phyloP scores from a whole-genome alignment of 108 stramenopile genomes.

The Cyclotella choctawhatcheeana region DNA sequence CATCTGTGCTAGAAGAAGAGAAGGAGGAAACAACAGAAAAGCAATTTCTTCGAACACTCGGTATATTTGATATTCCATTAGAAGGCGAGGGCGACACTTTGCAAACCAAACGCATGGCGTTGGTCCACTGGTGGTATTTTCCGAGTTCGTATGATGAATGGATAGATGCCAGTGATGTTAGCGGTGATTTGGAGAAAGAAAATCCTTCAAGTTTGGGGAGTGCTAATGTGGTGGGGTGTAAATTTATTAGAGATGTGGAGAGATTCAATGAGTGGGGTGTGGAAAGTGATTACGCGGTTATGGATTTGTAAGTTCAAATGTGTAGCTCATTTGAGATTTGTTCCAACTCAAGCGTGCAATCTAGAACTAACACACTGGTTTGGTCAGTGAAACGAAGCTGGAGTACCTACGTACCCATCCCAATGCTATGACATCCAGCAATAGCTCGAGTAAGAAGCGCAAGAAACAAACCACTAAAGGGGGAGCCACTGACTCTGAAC shows the following conservation, averaged over 20 bases:
- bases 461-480: background rate
- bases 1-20: conserved; percentile 32
- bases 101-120: conserved; percentile 2
- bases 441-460: conserved; percentile 12
- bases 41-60: conserved; percentile 38
- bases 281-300: conserved; percentile 50
- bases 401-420: conserved; percentile 11
- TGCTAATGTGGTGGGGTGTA: conserved; percentile 46
- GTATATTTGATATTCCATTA: conserved; percentile 29
- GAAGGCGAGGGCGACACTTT: conserved; percentile 15
- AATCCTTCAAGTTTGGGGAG: conserved; percentile 18
- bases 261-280: conserved; percentile 56
- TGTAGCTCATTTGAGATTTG: no score
- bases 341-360: no score
- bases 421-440: background rate
- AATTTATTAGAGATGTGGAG: conserved; percentile 55
- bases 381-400: conserved; percentile 35
- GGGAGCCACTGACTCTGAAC: background rate
- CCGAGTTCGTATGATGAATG: conserved; percentile 56
- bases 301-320: conserved; percentile 54
- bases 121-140: conserved; percentile 58
- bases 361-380: no score
- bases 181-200: conserved; percentile 10
- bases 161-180: conserved; percentile 48
- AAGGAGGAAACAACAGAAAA: conserved; percentile 30